Conservation (phyloP, 2,329 filamentous ascomycete genomes). For the Cordyceps pruinosa region DNA sequence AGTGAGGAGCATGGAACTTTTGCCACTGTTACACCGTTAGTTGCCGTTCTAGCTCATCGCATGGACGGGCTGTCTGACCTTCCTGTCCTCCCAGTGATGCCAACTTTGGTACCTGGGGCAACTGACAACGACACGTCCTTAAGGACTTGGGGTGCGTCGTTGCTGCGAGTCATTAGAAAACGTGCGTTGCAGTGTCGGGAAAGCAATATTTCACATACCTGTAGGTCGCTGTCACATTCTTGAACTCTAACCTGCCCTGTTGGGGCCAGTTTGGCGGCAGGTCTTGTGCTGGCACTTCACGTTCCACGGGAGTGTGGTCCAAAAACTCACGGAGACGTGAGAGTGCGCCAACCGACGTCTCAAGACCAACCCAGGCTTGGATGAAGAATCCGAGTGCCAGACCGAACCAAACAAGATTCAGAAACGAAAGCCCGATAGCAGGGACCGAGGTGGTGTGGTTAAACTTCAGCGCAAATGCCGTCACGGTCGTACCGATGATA, state of each 20-base stretch:
- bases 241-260: neutral
- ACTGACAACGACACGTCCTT: neutral
- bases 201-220: neutral
- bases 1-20: neutral
- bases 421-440: constrained; percentile 8
- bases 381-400: constrained; percentile 3
- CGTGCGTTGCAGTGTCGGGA: no score
- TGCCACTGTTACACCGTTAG: neutral
- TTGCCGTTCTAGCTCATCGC: neutral
- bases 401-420: constrained; percentile 19
- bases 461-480: constrained; percentile 32
- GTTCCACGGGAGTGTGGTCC: neutral
- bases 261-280: neutral
- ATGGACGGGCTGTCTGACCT: neutral
- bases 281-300: neutral
- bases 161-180: neutral
- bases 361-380: neutral
- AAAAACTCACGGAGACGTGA: neutral
- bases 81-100: neutral
- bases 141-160: neutral
- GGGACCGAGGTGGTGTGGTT: neutral
- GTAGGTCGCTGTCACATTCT: neutral
- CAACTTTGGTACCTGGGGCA: neutral
- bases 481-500: constrained; percentile 35
- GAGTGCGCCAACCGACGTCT: neutral